Evolutionary conservation across 2,329 filamentous ascomycete species (phyloP), one percentile per base, ranked within the genome.

Genomic region (Microthyrium microscopicum): DNA sequence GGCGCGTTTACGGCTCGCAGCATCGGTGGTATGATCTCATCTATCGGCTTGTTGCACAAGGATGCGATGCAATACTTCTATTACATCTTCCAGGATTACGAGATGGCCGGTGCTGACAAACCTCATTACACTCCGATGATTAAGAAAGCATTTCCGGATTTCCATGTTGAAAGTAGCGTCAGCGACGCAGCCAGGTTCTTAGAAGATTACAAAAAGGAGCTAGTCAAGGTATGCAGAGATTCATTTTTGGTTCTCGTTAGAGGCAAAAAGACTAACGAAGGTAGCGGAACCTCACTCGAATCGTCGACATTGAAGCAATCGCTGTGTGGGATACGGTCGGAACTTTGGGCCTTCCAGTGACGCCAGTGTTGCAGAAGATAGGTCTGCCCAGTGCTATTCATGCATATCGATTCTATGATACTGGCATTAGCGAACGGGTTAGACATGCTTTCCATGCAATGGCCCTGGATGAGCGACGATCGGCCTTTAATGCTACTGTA

Each of bases 381-480:
- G 53, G 52, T 34, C 37, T 57, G 34, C 48, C 54, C 6, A 55
- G 57, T 17, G 53, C 51, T 8, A 44, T 52, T 1, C 43, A 51
- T 21, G 49, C 56, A 44, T 53, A 50, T 24, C 24, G 32, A 21
- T 62, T 62, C 39, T 56, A 54, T 35, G 56, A 62, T 43, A 64
- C 61, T 4, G 51, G 55, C 32, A 49, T 64, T 34, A 55, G 53
- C 6, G 42, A 46, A 29, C 50, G 51, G 9, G 61, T 73, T 21
- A 60, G 69, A 42, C 58, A 71, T 44, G 68, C 66, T 0, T 73
- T 73, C 42, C 69, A 73, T 16, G 68, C 68, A 0, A 54, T 73
- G 7, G 68, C 68, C 1, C 49, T 73, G 2, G 68, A 73, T 37
- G 69, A 73, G 48, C 61, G 58, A 15, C 60, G 68, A 6, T 48